Base-by-base conservation (phyloP, 73 alveolate genomes). In the Effrenium voratum region DNA sequence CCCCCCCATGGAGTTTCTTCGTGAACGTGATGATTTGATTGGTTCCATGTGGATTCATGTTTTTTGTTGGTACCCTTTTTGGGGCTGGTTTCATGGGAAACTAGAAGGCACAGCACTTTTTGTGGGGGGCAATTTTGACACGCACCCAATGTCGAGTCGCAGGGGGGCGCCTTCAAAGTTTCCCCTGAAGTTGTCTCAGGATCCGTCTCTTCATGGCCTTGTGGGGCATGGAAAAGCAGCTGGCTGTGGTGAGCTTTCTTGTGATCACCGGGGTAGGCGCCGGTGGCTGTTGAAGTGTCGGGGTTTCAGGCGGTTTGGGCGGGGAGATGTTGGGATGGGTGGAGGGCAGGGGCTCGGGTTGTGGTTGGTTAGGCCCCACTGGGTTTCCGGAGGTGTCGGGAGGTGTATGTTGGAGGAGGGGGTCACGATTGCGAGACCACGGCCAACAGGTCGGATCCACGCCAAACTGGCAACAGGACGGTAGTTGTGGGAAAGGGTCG, bases 231-330 rank as follows among this genome's bases (percentile, higher is more conserved):
- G 57, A 32, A 38, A 90, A 70, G 55, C 86, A 66, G 44, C 26
- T 86, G 66, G 57, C 94, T 5, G 82, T 60, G 47, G 94, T 86
- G 68, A 86, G 94, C 82, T 86, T 52, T 44, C 40, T 86, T 45
- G 41, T 86, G 68, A 40, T 86, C 94, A 86, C 94, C 34, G 94
- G 94, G 28, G 47, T 59, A 86, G 94, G 93, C 79, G 32, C 45
- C 19, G 43, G 22, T n/a, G 45, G 81, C 28, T 22, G 1, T 22
- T 57, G 72, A 22, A 2, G 72, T 57, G 72, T n/a, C n/a, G n/a
- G n/a, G n/a, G n/a, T n/a, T n/a, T n/a, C n/a, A n/a, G n/a, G n/a
- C n/a, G n/a, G n/a, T n/a, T n/a, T n/a, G n/a, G n/a, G n/a, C n/a
- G n/a, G n/a, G n/a, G n/a, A n/a, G n/a, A n/a, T n/a, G n/a, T n/a